Conservation (phyloP, 2,329 filamentous ascomycete species). For the Aspergillus quadrilineatus region DNA sequence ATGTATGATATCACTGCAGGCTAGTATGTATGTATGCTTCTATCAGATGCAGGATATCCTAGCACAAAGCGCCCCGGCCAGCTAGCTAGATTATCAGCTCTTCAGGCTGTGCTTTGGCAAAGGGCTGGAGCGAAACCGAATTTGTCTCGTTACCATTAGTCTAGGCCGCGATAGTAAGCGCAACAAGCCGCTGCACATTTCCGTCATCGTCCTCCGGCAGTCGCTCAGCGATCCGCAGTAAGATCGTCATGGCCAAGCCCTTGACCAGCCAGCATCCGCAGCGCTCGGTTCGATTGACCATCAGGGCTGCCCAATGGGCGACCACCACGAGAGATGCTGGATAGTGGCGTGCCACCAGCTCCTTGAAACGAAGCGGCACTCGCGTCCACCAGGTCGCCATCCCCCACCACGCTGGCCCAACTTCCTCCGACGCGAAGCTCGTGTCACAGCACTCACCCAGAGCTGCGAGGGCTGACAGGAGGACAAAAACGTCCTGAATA, state of each 20-base stretch:
- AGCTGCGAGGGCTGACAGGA: not conserved
- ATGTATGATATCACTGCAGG: too few species aligned
- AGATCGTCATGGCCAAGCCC: not conserved
- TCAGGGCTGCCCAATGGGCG: slow-evolving; percentile 6
- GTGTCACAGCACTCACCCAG: slow-evolving; percentile 7
- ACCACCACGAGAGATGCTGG: not conserved
- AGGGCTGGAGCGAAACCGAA: not conserved
- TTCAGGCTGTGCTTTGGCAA: too few species aligned
- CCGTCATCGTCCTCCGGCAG: not conserved
- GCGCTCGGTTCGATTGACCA: not conserved
- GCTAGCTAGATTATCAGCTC: too few species aligned
- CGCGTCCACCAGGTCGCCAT: slow-evolving; percentile 4
- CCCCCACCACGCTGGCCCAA: not conserved
- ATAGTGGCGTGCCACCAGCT: not conserved
- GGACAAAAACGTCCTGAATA: not conserved
- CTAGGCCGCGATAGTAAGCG: not conserved
- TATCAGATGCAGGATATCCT: too few species aligned
- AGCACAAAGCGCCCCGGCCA: too few species aligned
- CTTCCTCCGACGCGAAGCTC: not conserved
- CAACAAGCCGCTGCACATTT: not conserved
- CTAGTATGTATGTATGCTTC: too few species aligned
- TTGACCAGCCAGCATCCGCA: slow-evolving; percentile 8
- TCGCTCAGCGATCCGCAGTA: not conserved
- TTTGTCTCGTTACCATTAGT: not conserved
- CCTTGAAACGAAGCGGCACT: not conserved